phyloP scores from a whole-genome alignment of 2,329 filamentous ascomycete genomes.

The Ophiostoma ulmi region DNA sequence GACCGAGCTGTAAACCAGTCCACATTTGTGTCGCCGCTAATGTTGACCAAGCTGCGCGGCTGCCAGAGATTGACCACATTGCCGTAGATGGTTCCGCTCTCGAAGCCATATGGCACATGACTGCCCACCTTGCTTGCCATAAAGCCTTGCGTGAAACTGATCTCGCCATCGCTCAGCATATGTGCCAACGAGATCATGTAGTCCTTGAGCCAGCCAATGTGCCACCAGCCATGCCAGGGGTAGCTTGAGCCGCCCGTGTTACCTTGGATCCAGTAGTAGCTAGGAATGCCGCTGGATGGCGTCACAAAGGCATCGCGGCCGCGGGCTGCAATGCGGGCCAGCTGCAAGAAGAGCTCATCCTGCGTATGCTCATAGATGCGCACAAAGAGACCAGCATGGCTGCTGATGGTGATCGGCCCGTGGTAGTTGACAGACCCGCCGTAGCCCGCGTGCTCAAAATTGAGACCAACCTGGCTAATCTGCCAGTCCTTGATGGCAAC shows the following conservation, averaged over 20 bases:
- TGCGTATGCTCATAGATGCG: slow-evolving; percentile 22
- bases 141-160: slow-evolving; percentile 23
- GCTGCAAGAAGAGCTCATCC: slow-evolving; percentile 21
- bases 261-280: slow-evolving; percentile 25
- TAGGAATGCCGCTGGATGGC: slow-evolving; percentile 22
- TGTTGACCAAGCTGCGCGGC: background rate
- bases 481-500: slow-evolving; percentile 23
- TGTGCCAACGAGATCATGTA: slow-evolving; percentile 22
- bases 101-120: slow-evolving; percentile 17
- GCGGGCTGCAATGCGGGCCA: slow-evolving; percentile 23
- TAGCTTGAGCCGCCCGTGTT: slow-evolving; percentile 24
- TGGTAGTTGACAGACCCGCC: slow-evolving; percentile 20
- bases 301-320: slow-evolving; percentile 24
- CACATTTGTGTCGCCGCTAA: background rate
- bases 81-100: background rate
- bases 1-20: background rate
- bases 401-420: slow-evolving; percentile 23
- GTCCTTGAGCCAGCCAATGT: slow-evolving; percentile 26
- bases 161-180: slow-evolving; percentile 18
- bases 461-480: slow-evolving; percentile 23
- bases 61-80: background rate
- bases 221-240: slow-evolving; percentile 27
- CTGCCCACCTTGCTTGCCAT: slow-evolving; percentile 25
- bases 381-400: slow-evolving; percentile 23
- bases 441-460: slow-evolving; percentile 25